Conservation (phyloP, 2,329 filamentous ascomycete genomes). For the Trichoderma pleuroti region DNA sequence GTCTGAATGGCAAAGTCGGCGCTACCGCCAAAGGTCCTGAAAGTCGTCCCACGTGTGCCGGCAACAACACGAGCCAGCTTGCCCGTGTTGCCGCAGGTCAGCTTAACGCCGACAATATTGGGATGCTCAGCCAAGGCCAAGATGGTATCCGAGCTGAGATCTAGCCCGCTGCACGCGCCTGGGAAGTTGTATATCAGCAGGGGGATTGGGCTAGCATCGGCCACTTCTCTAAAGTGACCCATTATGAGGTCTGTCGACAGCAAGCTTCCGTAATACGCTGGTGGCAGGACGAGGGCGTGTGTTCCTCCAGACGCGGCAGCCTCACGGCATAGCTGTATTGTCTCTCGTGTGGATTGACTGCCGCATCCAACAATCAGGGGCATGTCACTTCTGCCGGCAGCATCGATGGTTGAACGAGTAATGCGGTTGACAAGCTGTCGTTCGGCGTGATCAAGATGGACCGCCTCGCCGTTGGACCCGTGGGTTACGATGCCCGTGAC, state of each 20-base stretch:
- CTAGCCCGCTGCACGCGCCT: conserved; percentile 52
- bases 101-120: conserved; percentile 62
- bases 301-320: conserved; percentile 62
- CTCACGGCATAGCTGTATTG: conserved; percentile 62
- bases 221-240: conserved; percentile 60
- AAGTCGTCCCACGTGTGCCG: conserved; percentile 40
- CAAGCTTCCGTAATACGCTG: conserved; percentile 63
- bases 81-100: conserved; percentile 62
- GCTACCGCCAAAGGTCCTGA: conserved; percentile 69
- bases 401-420: conserved; percentile 58
- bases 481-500: conserved; percentile 66
- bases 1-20: conserved; percentile 73
- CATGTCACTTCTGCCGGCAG: conserved; percentile 50
- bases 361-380: conserved; percentile 68
- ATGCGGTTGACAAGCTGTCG: conserved; percentile 58
- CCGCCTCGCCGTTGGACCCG: conserved; percentile 71
- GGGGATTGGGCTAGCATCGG: conserved; percentile 54
- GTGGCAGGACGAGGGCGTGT: conserved; percentile 65
- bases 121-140: conserved; percentile 48
- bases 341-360: conserved; percentile 64
- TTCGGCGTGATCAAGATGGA: conserved; percentile 65
- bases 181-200: conserved; percentile 64
- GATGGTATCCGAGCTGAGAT: conserved; percentile 56
- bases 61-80: conserved; percentile 51
- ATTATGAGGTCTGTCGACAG: conserved; percentile 56